Evolutionary conservation across 2,329 filamentous ascomycete species (phyloP).

Genomic region (Alternaria solani): DNA sequence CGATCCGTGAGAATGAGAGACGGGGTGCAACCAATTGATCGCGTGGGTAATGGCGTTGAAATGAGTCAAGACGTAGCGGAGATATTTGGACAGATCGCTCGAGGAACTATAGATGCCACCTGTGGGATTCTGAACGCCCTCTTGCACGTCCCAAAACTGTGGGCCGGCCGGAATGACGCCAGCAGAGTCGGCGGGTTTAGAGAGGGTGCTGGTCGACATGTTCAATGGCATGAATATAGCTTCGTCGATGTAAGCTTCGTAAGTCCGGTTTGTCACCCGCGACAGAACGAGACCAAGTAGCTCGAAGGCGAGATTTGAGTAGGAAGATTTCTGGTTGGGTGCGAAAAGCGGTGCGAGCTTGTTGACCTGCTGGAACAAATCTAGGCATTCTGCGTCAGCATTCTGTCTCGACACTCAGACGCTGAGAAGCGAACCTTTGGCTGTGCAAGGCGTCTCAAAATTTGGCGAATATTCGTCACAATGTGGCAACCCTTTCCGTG

Average conservation of each 20-base stretch:
- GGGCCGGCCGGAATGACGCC: constrained; percentile 50
- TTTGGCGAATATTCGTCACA: constrained; percentile 49
- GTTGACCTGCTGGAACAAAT: constrained; percentile 46
- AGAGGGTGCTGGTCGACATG: constrained; percentile 43
- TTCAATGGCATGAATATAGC: constrained; percentile 51
- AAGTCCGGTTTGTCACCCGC: constrained; percentile 48
- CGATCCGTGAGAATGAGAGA: constrained; percentile 47
- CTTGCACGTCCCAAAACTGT: constrained; percentile 54
- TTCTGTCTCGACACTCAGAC: background rate
- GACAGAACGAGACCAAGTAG: constrained; percentile 54
- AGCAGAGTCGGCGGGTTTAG: constrained; percentile 42
- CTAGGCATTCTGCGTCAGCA: constrained; percentile 24
- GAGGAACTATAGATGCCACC: constrained; percentile 56
- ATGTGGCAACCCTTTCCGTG: constrained; percentile 38
- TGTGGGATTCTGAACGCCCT: constrained; percentile 54
- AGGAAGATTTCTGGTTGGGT: constrained; percentile 54
- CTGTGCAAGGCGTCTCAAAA: constrained; percentile 41
- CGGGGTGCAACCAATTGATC: constrained; percentile 56
- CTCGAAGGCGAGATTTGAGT: constrained; percentile 54
- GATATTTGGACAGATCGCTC: constrained; percentile 53
- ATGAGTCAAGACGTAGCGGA: constrained; percentile 54
- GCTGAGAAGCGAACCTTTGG: constrained; percentile 21
- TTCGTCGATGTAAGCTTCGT: constrained; percentile 49
- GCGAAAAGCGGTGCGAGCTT: constrained; percentile 49
- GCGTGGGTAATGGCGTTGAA: constrained; percentile 53